These are phyloP conservation scores for Trichoderma atrobrunneum DNA, from an alignment of 2,329 filamentous ascomycete genomes.

Conservation along the genomic window DNA sequence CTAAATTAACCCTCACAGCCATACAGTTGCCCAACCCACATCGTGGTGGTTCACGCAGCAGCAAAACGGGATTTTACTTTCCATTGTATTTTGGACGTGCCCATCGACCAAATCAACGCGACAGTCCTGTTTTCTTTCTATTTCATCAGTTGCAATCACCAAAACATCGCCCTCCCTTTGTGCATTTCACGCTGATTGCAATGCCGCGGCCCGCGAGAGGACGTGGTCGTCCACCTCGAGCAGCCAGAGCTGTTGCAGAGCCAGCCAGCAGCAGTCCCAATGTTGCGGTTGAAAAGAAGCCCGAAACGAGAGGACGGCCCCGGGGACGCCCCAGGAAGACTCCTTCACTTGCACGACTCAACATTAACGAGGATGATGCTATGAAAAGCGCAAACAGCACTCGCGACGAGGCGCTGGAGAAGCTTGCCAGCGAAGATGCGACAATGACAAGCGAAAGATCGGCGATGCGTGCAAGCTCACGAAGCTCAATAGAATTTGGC, in stretches of 20 bases:
- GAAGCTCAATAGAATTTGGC: slow-evolving; percentile 38
- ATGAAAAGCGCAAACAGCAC: slow-evolving; percentile 28
- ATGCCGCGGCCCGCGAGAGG: slow-evolving; percentile 33
- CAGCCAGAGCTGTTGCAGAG: slow-evolving; percentile 22
- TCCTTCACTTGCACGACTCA: slow-evolving; percentile 21
- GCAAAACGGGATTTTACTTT: not conserved
- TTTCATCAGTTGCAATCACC: not conserved
- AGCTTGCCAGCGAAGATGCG: slow-evolving; percentile 36
- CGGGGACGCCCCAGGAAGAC: slow-evolving; percentile 25
- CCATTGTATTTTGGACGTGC: not conserved
- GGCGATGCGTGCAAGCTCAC: slow-evolving; percentile 29
- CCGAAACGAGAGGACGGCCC: slow-evolving; percentile 22
- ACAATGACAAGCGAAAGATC: slow-evolving; percentile 30
- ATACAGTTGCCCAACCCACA: slow-evolving; percentile 17
- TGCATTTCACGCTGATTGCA: not conserved
- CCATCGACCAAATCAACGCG: not conserved
- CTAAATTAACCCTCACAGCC: slow-evolving; percentile 14
- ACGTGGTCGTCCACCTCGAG: slow-evolving; percentile 28
- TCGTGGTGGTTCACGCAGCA: not conserved
- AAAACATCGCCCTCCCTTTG: not conserved
- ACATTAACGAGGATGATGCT: slow-evolving; percentile 28
- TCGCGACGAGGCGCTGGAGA: slow-evolving; percentile 38
- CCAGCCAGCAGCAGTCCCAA: not conserved
- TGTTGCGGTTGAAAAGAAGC: slow-evolving; percentile 23
- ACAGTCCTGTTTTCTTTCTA: not conserved